Percentiles rank a stretch among this genome's conserved stretches.
These are phyloP conservation scores for Pseudogymnoascus sp. DNA, from an alignment of 2,329 filamentous ascomycete species.

Conservation along the genomic window DNA sequence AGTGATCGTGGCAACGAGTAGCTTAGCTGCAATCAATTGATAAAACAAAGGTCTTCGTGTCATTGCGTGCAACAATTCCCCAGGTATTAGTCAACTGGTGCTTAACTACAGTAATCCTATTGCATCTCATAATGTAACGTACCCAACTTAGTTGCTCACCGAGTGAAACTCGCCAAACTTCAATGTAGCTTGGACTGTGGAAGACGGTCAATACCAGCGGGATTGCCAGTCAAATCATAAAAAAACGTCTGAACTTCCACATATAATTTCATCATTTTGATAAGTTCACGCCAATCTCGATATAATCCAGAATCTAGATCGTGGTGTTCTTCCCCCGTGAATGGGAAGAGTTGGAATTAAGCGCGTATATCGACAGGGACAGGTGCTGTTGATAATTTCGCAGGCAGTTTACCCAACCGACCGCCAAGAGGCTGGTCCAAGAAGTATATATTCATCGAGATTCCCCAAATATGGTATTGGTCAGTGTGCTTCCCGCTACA, in stretches of 20 bases:
- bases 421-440: background rate
- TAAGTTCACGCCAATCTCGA: too few species aligned
- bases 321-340: background rate
- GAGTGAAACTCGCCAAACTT: background rate
- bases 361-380: background rate
- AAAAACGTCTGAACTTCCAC: background rate
- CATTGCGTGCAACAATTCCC: background rate
- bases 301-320: too few species aligned
- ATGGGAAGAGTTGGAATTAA: background rate
- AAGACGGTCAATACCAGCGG: background rate
- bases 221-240: background rate
- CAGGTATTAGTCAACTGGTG: background rate
- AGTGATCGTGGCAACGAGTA: background rate
- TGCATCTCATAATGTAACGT: background rate
- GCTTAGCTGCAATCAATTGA: constrained; percentile 2
- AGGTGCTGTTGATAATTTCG: background rate
- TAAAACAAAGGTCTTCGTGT: background rate
- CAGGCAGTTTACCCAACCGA: background rate
- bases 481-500: background rate
- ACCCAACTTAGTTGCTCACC: background rate
- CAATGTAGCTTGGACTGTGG: background rate
- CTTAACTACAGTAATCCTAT: background rate
- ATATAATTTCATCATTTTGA: background rate
- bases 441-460: background rate
- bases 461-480: background rate